These are phyloP conservation scores for Silybum marianum DNA, from an alignment of 129 eudicot species.

Conservation along the genomic window DNA sequence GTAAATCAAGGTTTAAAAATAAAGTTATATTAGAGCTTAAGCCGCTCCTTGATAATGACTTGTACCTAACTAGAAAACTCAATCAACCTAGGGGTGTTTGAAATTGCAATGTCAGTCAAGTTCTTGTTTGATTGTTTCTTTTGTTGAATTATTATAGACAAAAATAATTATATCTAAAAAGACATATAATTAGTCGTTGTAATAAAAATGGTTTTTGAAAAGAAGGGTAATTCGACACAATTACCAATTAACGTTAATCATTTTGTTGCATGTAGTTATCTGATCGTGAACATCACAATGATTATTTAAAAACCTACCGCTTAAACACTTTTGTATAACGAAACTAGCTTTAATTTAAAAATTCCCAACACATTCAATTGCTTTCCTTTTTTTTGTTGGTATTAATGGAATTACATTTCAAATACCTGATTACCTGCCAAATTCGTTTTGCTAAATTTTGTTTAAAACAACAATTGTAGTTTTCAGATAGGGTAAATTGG, in stretches of 20 bases:
- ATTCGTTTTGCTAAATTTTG: neutral
- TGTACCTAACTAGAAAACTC: neutral
- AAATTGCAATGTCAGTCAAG: neutral
- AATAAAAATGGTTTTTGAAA: neutral
- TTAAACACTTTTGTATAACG: neutral
- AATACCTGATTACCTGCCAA: neutral
- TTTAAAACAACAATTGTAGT: neutral
- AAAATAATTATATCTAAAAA: neutral
- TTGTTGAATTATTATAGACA: neutral
- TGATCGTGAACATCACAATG: neutral
- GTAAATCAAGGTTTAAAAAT: neutral
- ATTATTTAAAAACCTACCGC: neutral
- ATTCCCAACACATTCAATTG: neutral
- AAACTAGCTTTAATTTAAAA: too few species aligned
- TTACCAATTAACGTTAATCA: too few species aligned
- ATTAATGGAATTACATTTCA: neutral
- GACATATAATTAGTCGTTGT: neutral
- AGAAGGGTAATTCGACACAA: too few species aligned
- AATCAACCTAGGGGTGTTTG: neutral
- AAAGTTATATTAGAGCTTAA: neutral
- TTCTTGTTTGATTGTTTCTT: neutral
- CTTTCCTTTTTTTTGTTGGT: neutral
- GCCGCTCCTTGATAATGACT: neutral
- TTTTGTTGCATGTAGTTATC: neutral
- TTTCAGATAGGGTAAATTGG: neutral